Evolutionary conservation across 2,329 filamentous ascomycete species (phyloP).

Genomic region (Macroventuria anomochaeta): DNA sequence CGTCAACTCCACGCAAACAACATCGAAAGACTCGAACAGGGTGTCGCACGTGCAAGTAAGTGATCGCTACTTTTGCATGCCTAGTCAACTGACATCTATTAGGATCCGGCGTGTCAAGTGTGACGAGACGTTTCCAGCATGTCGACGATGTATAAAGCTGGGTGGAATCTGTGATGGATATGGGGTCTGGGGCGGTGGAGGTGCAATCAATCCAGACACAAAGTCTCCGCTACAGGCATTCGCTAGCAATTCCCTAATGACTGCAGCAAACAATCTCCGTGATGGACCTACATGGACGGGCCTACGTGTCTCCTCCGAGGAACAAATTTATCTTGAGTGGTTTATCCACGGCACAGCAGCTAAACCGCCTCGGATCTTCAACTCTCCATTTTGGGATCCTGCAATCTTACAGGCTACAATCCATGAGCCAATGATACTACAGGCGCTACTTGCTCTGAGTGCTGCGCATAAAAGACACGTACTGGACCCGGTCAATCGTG

Average conservation of each 20-base stretch:
- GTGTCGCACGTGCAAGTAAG: conserved; percentile 39
- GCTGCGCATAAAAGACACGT: conserved; percentile 12
- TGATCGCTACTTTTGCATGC: background rate
- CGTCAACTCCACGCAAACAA: background rate
- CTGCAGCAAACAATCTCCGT: background rate
- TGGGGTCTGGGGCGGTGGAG: conserved; percentile 52
- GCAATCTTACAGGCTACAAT: conserved; percentile 10
- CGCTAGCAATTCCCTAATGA: background rate
- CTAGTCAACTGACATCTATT: background rate
- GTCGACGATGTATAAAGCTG: conserved; percentile 45
- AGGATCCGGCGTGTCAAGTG: conserved; percentile 42
- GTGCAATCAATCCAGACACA: conserved; percentile 19
- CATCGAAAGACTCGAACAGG: conserved; percentile 13
- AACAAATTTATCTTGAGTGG: conserved; percentile 19
- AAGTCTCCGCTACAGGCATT: background rate
- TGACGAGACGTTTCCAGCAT: conserved; percentile 50
- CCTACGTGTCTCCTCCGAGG: conserved; percentile 1
- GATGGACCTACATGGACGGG: background rate
- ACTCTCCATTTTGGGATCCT: conserved; percentile 16
- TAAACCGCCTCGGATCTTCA: conserved; percentile 13
- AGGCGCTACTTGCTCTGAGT: conserved; percentile 12
- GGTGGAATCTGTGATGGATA: conserved; percentile 53
- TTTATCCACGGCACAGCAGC: conserved; percentile 15
- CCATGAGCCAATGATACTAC: conserved; percentile 12
- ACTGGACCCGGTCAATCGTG: conserved; percentile 3